Evolutionary conservation across 106 monocot species (phyloP), one percentile per base, ranked within the genome.

Genomic region (Allium cepa): DNA sequence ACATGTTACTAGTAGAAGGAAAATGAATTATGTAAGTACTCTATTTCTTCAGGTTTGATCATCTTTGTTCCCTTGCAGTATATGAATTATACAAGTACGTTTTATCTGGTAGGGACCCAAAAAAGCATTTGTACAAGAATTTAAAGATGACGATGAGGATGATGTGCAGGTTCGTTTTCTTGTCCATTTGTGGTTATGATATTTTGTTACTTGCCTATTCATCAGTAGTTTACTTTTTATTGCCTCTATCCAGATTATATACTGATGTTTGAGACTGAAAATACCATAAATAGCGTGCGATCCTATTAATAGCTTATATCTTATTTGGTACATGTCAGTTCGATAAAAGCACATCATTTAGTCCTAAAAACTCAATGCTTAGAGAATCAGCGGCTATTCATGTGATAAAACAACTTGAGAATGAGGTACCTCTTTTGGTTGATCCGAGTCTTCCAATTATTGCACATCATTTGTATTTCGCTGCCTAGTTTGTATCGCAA

Each of bases 1-100:
- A 65, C 78, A 89, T 81, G 92, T 99, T 58, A 99, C 97, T 13
- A 82, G 72, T 66, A 78, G 97, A 73, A 97, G 84, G 66, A 93
- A 90, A 79, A 59, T 75, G 4, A 82, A 70, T 65, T 57, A 60
- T 46, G 87, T 55, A 45, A 85, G 75, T 56, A 17, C 27, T 71
- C 51, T 50, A 10, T 66, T 59, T 14, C 26, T 55, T 69, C 16
- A 56, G 76, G 87, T 94, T 17, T 70, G 53, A 53, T 79, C 57
- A 4, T 18, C 17, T 51, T 58, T 69, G 10, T 48, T 50, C 66
- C 57, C 11, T 47, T 22, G 26, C 14, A 47, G 47, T 56, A 47
- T 51, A 76, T 47, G 26, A 53, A 26, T 55, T 59, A 57, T 46
- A 36, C 22, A 64, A 17, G n/a, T 75, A 22, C 5, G 36, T 67